Percentiles rank a stretch among this genome's conserved stretches.
phyloP scores from a whole-genome alignment of 495 filamentous ascomycete species.

The Hyaloscypha hepaticicola region DNA sequence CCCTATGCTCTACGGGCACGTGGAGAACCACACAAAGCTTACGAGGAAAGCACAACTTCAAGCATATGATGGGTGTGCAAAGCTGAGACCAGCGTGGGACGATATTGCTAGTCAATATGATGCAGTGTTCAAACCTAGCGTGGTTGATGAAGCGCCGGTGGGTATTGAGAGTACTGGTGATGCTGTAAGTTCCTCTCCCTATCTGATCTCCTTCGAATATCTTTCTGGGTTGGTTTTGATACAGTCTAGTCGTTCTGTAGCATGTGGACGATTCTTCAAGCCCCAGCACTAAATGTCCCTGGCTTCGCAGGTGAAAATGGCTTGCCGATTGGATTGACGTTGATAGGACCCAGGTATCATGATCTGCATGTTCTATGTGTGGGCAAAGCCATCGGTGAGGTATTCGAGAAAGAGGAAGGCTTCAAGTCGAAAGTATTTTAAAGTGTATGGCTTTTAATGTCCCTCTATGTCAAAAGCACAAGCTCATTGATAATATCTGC shows the following conservation, averaged over 20 bases:
- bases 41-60: conserved; percentile 41
- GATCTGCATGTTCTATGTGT: conserved; percentile 46
- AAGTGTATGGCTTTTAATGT: too few species aligned
- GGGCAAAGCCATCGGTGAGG: conserved; percentile 39
- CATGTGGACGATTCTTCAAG: conserved; percentile 42
- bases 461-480: too few species aligned
- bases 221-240: conserved; percentile 1
- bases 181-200: conserved; percentile 41
- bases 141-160: conserved; percentile 48
- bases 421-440: conserved; percentile 26
- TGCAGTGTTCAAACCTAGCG: conserved; percentile 49
- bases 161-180: conserved; percentile 45
- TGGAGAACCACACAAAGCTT: conserved; percentile 42
- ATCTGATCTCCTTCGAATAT: conserved; percentile 33
- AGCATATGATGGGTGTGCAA: conserved; percentile 45
- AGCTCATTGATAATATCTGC: too few species aligned
- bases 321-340: conserved; percentile 49
- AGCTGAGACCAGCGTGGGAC: conserved; percentile 46
- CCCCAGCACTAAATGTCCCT: conserved; percentile 49
- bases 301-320: conserved; percentile 48
- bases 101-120: conserved; percentile 45
- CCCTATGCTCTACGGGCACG: conserved; percentile 38
- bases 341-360: conserved; percentile 44
- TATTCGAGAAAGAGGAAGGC: conserved; percentile 44
- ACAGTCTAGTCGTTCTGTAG: conserved; percentile 17